Base-by-base conservation (phyloP, 163 green algal genomes). In the Trebouxia gelatinosa region DNA sequence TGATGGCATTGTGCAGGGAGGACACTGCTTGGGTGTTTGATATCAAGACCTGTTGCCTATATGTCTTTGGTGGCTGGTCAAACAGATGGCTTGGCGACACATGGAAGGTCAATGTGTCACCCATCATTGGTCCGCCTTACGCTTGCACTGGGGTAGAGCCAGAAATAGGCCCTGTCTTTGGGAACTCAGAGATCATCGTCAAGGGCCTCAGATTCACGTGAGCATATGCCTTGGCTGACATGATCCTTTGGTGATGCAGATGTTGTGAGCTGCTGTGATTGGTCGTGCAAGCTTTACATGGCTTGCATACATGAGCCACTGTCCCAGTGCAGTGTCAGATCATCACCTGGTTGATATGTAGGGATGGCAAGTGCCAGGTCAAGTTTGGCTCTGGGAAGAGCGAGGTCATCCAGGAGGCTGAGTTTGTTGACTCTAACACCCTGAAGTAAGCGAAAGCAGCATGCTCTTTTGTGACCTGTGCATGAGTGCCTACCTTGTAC, bases 71-170 rank as follows among this genome's bases (percentile, higher is more conserved):
- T 72, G 92, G 92, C 58, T 97, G 91, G 91, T 82, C 89, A 46
- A 93, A 91, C 84, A 85, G 91, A 32, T 97, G 92, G 92, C 84
- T 97, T 19, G 90, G 91, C 48, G 92, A 97, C 86, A 87, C 87
- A 37, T 85, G 90, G 77, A 91, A 88, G 79, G 83, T 93, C 1
- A 93, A 95, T 82, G 88, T 95, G 35, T 90, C 89, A 9, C 85
- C 88, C 61, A 94, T 97, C 85, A 94, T 97, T 59, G 92, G 92
- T 23, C 92, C 92, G 17, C 91, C 91, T 3, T 97, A 97, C 50
- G 92, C 92, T 29, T 95, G 89, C 83, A 91, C 87, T 51, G 83
- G 79, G 62, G 88, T 95, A 50, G 75, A 83, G 51, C 92, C 91
- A 16, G 80, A 89, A 66, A 85, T 90, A 35, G 92, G 92, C 26